phyloP scores from a whole-genome alignment of 2,329 filamentous ascomycete genomes.

The Colletotrichum horii region DNA sequence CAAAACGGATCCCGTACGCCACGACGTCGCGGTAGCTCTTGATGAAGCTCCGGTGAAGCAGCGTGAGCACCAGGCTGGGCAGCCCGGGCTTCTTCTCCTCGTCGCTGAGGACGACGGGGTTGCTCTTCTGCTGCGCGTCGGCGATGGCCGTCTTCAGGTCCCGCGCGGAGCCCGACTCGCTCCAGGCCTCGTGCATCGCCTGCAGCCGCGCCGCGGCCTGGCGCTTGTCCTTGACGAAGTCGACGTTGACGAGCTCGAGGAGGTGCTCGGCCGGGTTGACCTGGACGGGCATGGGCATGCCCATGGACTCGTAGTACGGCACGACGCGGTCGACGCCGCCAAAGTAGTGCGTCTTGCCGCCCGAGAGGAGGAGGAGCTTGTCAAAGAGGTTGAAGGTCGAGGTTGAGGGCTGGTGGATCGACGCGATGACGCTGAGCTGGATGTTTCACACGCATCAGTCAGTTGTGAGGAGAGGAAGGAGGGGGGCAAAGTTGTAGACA shows the following conservation, averaged over 20 bases:
- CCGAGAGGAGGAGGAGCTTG: slow-evolving; percentile 75
- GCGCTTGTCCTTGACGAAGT: slow-evolving; percentile 64
- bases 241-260: slow-evolving; percentile 79
- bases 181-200: slow-evolving; percentile 62
- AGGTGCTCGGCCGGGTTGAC: slow-evolving; percentile 83
- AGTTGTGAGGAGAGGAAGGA: not conserved
- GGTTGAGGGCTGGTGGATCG: slow-evolving; percentile 86
- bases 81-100: slow-evolving; percentile 46
- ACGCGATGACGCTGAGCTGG: slow-evolving; percentile 78
- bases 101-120: slow-evolving; percentile 30
- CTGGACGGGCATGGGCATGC: slow-evolving; percentile 68
- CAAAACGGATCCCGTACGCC: slow-evolving; percentile 81
- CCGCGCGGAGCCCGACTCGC: slow-evolving; percentile 40
- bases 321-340: slow-evolving; percentile 64
- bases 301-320: slow-evolving; percentile 68
- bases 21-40: slow-evolving; percentile 86
- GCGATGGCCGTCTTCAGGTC: slow-evolving; percentile 6
- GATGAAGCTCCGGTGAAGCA: slow-evolving; percentile 80
- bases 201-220: slow-evolving; percentile 54
- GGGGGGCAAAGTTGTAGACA: not conserved
- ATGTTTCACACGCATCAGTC: not conserved
- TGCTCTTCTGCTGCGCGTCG: slow-evolving; percentile 23
- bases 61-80: slow-evolving; percentile 60
- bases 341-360: slow-evolving; percentile 75
- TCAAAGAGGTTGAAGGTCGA: slow-evolving; percentile 83